These are phyloP conservation scores for Dothideomycetes sp. DNA, from an alignment of 2,329 filamentous ascomycete species.

Conservation along the genomic window DNA sequence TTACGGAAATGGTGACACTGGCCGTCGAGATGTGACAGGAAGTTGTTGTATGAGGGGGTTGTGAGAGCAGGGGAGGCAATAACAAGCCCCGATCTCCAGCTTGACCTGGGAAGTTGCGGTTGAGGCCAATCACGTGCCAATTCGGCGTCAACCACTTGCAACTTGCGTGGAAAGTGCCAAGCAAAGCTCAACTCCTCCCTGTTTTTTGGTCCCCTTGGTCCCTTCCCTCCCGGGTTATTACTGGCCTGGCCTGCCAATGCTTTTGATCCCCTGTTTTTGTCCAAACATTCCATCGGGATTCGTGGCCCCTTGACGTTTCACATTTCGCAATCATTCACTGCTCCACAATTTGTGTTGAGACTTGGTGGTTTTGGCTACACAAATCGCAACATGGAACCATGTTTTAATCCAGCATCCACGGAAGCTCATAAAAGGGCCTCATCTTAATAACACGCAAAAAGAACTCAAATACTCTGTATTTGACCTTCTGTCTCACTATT, in stretches of 20 bases:
- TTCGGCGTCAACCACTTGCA: no score
- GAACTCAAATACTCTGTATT: no score
- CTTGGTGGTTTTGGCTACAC: no score
- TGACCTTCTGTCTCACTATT: no score
- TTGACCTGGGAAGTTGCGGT: slow-evolving; percentile 13
- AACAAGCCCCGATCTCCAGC: slow-evolving; percentile 12
- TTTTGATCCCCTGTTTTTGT: no score
- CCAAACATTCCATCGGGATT: slow-evolving; percentile 10
- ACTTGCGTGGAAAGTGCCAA: no score
- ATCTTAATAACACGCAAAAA: slow-evolving; percentile 2
- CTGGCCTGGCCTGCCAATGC: no score
- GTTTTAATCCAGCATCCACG: no score
- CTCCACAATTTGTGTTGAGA: slow-evolving; percentile 9
- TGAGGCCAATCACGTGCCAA: slow-evolving; percentile 10
- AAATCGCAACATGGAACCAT: no score
- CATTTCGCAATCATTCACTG: not conserved
- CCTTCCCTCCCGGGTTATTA: no score
- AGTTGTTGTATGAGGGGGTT: slow-evolving; percentile 10
- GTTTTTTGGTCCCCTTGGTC: no score
- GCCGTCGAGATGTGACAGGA: slow-evolving; percentile 5
- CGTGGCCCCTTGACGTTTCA: slow-evolving; percentile 6
- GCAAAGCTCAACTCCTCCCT: slow-evolving; percentile 5
- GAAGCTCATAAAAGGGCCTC: no score
- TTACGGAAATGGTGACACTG: slow-evolving; percentile 11
- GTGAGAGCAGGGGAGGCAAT: slow-evolving; percentile 12